phyloP scores from a whole-genome alignment of 192 early-diverging fungal species.

The Rhizoclosmatium globosum region DNA sequence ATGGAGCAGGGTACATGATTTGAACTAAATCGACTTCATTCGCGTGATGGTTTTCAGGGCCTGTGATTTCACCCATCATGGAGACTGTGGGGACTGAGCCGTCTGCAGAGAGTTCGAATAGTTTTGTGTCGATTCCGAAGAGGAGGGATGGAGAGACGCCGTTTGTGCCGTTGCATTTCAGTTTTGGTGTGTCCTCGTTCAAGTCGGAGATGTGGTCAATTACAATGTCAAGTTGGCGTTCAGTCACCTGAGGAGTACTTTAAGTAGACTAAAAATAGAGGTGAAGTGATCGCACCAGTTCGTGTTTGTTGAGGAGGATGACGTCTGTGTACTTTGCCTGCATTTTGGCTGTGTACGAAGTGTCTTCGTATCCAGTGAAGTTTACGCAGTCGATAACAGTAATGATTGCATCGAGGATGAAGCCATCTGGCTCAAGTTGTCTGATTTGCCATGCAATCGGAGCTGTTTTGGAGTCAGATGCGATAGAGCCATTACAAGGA shows the following conservation, averaged over 20 bases:
- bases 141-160: slow-evolving; percentile 76
- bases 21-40: slow-evolving; percentile 84
- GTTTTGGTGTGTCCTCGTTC: slow-evolving; percentile 92
- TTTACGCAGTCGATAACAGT: slow-evolving; percentile 96
- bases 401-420: slow-evolving; percentile 91
- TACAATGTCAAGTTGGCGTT: slow-evolving; percentile 85
- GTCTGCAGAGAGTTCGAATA: slow-evolving; percentile 60
- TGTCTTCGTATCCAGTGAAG: slow-evolving; percentile 95
- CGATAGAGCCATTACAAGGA: slow-evolving; percentile 23
- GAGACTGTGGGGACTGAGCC: not conserved
- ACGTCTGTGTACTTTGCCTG: slow-evolving; percentile 86
- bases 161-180: slow-evolving; percentile 67
- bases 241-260: slow-evolving; percentile 47
- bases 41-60: slow-evolving; percentile 63
- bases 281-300: slow-evolving; percentile 62
- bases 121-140: slow-evolving; percentile 91
- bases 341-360: slow-evolving; percentile 92
- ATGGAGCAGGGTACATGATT: slow-evolving; percentile 46
- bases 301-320: slow-evolving; percentile 93
- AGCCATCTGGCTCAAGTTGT: slow-evolving; percentile 77
- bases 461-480: slow-evolving; percentile 47
- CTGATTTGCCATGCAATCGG: slow-evolving; percentile 98
- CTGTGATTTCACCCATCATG: slow-evolving; percentile 17
- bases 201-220: slow-evolving; percentile 92
- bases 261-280: not conserved